Evolutionary conservation across 2,329 filamentous ascomycete species (phyloP).

Genomic region (Didymella segeticola): DNA sequence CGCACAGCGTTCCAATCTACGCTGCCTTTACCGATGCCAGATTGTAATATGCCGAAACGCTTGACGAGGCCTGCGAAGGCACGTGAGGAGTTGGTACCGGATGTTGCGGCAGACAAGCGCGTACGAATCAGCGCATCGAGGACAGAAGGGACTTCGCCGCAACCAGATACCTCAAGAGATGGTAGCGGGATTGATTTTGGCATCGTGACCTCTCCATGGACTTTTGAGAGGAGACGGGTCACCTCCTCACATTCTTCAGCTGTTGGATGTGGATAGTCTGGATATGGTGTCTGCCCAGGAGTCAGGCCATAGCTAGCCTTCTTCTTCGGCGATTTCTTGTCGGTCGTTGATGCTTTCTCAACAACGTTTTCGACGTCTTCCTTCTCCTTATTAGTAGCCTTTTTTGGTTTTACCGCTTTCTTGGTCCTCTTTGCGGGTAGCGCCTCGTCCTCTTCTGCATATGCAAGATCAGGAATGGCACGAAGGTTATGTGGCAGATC

Average conservation of each 20-base stretch:
- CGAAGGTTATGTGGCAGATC: conserved; percentile 66
- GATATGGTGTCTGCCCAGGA: conserved; percentile 68
- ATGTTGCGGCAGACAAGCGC: conserved; percentile 67
- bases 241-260: conserved; percentile 73
- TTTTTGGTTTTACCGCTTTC: conserved; percentile 27
- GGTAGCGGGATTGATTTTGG: conserved; percentile 74
- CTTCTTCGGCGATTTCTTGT: conserved; percentile 45
- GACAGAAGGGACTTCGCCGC: conserved; percentile 70
- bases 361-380: conserved; percentile 33
- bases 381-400: conserved; percentile 23
- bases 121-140: conserved; percentile 70
- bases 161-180: conserved; percentile 74
- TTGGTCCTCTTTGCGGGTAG: conserved; percentile 25
- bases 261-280: conserved; percentile 70
- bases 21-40: conserved; percentile 71
- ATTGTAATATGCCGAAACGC: conserved; percentile 67
- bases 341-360: conserved; percentile 32
- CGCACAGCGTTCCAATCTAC: conserved; percentile 78
- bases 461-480: conserved; percentile 24
- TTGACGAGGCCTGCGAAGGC: conserved; percentile 71
- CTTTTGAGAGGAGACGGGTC: conserved; percentile 66
- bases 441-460: conserved; percentile 8
- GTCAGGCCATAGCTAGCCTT: conserved; percentile 53
- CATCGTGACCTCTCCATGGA: conserved; percentile 69
- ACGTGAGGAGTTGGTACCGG: conserved; percentile 65